Percentiles rank a stretch among this genome's conserved stretches.
Conservation (phyloP, 2,329 filamentous ascomycete genomes). For the Cordyceps cateniannulata region DNA sequence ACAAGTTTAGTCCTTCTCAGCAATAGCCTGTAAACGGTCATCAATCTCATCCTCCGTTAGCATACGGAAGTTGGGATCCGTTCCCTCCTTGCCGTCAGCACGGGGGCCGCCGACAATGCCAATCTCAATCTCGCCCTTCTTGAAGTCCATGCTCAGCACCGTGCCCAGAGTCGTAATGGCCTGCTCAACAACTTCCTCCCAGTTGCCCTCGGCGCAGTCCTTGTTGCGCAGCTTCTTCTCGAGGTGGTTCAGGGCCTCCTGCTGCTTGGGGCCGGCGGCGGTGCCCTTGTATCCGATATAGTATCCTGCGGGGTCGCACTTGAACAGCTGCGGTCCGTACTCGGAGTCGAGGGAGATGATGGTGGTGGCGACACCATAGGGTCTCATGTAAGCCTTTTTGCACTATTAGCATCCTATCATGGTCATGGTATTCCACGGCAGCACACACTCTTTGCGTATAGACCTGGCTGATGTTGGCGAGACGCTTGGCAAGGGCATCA, state of each 20-base stretch:
- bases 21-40: constrained; percentile 93
- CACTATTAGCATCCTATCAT: neutral
- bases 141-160: constrained; percentile 97
- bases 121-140: constrained; percentile 98
- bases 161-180: constrained; percentile 93
- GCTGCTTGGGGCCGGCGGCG: constrained; percentile 93
- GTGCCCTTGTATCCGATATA: constrained; percentile 98
- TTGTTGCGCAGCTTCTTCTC: constrained; percentile 99
- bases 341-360: constrained; percentile 92
- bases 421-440: neutral
- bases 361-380: constrained; percentile 90
- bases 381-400: constrained; percentile 83
- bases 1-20: constrained; percentile 81
- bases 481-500: constrained; percentile 89
- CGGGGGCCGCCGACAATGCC: constrained; percentile 90
- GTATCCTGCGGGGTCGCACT: constrained; percentile 96
- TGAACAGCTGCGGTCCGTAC: constrained; percentile 90
- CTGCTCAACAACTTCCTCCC: constrained; percentile 97
- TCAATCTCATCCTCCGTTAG: constrained; percentile 98
- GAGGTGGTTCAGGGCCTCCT: constrained; percentile 95
- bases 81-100: constrained; percentile 75
- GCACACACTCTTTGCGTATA: constrained; percentile 84
- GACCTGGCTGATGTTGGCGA: constrained; percentile 98
- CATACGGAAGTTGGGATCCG: constrained; percentile 71
- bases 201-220: constrained; percentile 82